These are phyloP conservation scores for Lecanicillium sp. DNA, from an alignment of 2,329 filamentous ascomycete species.

Conservation along the genomic window DNA sequence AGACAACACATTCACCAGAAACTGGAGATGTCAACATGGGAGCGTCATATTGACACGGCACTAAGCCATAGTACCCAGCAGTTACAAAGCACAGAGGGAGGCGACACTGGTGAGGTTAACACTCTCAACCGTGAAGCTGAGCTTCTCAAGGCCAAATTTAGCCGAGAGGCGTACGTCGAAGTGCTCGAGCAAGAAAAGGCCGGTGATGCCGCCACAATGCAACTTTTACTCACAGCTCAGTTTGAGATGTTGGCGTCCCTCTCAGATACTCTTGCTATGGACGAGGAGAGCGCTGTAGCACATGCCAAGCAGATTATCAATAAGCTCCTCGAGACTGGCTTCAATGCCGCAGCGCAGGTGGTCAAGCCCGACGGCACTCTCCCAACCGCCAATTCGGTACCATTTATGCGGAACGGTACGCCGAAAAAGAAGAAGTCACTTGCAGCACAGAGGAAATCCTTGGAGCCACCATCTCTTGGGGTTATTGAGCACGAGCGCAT, in stretches of 20 bases:
- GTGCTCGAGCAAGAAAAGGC: conserved; percentile 78
- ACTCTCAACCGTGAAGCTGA: conserved; percentile 76
- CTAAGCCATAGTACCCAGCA: conserved; percentile 78
- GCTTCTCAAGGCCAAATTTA: conserved; percentile 73
- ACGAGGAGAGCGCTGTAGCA: conserved; percentile 72
- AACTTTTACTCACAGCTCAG: conserved; percentile 79
- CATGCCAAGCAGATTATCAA: conserved; percentile 71
- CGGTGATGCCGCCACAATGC: conserved; percentile 69
- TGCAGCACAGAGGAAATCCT: conserved; percentile 24
- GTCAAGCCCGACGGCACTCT: conserved; percentile 78
- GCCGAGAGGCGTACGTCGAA: conserved; percentile 68
- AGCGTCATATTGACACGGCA: conserved; percentile 78
- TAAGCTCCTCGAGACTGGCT: conserved; percentile 70
- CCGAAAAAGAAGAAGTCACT: conserved; percentile 61
- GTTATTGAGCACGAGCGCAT: conserved; percentile 21
- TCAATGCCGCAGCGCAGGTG: conserved; percentile 67
- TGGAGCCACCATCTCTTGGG: conserved; percentile 35
- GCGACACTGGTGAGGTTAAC: conserved; percentile 55
- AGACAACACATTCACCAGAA: conserved; percentile 85
- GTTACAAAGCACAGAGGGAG: conserved; percentile 48
- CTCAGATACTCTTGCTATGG: conserved; percentile 73
- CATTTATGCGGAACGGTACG: conserved; percentile 65
- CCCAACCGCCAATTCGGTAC: conserved; percentile 56
- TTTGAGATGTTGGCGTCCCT: conserved; percentile 86
- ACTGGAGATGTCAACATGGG: conserved; percentile 76